Evolutionary conservation across 345 rosid species (phyloP), one percentile per base, ranked within the genome.

Genomic region (Firmiana major): DNA sequence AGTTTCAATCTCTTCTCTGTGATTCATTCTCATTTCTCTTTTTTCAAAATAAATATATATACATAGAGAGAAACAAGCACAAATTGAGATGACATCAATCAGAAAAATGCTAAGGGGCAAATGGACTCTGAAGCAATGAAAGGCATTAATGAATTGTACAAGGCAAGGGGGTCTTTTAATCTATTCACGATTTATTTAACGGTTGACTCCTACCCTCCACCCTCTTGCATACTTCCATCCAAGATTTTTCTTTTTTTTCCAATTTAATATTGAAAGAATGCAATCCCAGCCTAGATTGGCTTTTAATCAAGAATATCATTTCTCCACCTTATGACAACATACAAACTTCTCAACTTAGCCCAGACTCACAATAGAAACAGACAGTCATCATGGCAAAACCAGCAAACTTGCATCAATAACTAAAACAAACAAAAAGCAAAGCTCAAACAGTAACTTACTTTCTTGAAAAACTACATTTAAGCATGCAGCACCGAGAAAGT

Each of bases 311-410:
- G 60, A 49, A 51, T 31, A n/a, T 13, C 66, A 28, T 28, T 26
- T 51, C 60, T 31, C 45, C 60, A 48, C 17, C 74, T 28, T 71
- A 71, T 19, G 28, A 51, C 22, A 53, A 71, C 75, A 71, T 28
- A 17, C 45, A 38, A 31, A 12, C 7, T 12, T 55, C 63, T 72
- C 75, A 72, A 55, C 28, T 36, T 72, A 38, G 6, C n/a, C 46
- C 63, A 55, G 49, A 40, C 19, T 72, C 13, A 53, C 54, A 9
- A 72, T 7, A 3, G 28, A 72, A 72, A 21, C 13, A 12, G 24
- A 38, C 21, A 57, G 15, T 55, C 7, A 57, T 36, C 76, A n/a
- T 22, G 15, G 12, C n/a, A 73, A 36, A 40, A 57, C 21, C 36
- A 11, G 12, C 64, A 55, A 54, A n/a, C 31, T 36, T 0, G 4